Evolutionary conservation across 2,329 filamentous ascomycete genomes (phyloP), one percentile per base, ranked within the genome.

Genomic region (Colletotrichum euphorbiae): DNA sequence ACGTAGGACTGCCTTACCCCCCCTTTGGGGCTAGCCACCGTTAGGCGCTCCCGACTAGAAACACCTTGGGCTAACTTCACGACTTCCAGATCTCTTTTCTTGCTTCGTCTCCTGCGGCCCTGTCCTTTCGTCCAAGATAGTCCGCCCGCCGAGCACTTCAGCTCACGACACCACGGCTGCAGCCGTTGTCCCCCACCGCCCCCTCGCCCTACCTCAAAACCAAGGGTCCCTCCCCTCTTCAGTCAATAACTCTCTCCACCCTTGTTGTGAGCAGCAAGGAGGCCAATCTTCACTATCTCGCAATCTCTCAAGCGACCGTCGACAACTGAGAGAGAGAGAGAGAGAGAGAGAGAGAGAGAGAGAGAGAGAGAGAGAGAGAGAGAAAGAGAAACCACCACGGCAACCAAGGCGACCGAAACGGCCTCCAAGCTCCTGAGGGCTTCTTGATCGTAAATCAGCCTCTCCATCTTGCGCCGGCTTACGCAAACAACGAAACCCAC

Each of bases 191-290:
- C 65, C 60, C 48, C 61, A 36, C 54, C 54, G 61, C 51, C 45
- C 63, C 51, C 51, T 40, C 21, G 36, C 36, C 52, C 40, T 33
- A 31, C 48, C 24, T 24, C 19, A n/a, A 61, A 51, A 24, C 12
- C 63, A 19, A 33, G 61, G 54, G 45, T 50, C 61, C 61, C 66
- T 50, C 61, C 61, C 66, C 42, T 60, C 54, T 50, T 45, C 54
- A 60, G 9, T 38, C 6, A 12, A 15, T 12, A 48, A 11, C 21
- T 15, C 33, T 45, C 31, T 50, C 51, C 28, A 31, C 38, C 28
- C 31, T 38, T 40, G 46, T 45, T 40, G 5, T 31, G 24, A 48
- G 13, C 21, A 12, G 17, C 11, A 33, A 13, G 17, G 17, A 50
- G 42, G 17, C 36, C 9, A n/a, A 17, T 21, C 7, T 48, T 58